phyloP scores from a whole-genome alignment of 2,329 filamentous ascomycete species.

The Cryphonectria radicalis region DNA sequence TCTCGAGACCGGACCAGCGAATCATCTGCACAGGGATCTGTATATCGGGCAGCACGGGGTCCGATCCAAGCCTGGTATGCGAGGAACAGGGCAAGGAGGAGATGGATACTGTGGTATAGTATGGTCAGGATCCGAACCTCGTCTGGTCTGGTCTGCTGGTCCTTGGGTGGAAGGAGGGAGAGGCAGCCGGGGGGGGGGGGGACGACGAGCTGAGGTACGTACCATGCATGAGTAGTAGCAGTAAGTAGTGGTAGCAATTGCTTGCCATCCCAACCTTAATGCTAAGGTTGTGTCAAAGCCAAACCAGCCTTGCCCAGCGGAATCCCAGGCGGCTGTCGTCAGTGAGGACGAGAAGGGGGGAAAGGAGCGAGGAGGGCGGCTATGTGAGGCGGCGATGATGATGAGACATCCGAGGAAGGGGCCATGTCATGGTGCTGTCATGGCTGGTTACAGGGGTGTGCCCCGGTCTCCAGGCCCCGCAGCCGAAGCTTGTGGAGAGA shows the following conservation, averaged over 20 bases:
- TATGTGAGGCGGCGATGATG: constrained; percentile 2
- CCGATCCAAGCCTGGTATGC: constrained; percentile 24
- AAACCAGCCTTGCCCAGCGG: constrained; percentile 5
- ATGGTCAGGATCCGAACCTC: constrained; percentile 13
- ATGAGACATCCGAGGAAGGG: constrained; percentile 25
- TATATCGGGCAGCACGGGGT: constrained; percentile 31
- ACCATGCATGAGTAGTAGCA: not conserved
- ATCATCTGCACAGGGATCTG: constrained; percentile 41
- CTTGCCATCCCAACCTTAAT: constrained; percentile 28
- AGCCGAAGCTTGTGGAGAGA: constrained; percentile 30
- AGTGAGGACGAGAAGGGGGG: not conserved
- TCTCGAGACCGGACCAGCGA: constrained; percentile 48
- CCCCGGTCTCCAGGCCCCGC: constrained; percentile 21
- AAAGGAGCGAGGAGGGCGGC: not conserved
- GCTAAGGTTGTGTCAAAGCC: constrained; percentile 23
- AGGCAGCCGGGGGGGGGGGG: too few species aligned
- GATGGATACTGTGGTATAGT: not conserved
- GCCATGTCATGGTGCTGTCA: not conserved
- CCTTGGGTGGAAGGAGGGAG: not conserved
- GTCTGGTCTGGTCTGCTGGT: constrained; percentile 9
- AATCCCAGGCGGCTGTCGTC: not conserved
- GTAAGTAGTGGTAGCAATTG: not conserved
- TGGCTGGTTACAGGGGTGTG: constrained; percentile 1
- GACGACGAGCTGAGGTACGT: not conserved
- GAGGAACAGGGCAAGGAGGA: constrained; percentile 7